Conservation (phyloP, 164 flowering plant genomes). For the Aristolochia californica region DNA sequence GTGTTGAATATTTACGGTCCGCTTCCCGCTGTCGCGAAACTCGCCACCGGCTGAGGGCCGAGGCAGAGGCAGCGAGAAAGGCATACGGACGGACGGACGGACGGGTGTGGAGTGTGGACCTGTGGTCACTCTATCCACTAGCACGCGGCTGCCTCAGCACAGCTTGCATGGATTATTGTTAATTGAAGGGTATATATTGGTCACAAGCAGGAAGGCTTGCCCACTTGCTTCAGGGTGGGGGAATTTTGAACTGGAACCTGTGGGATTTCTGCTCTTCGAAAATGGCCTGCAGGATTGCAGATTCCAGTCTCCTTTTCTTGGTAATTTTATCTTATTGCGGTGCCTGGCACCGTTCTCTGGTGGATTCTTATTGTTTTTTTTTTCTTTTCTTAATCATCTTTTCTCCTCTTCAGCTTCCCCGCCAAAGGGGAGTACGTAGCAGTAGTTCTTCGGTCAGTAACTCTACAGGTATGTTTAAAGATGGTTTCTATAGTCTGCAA, state of each 20-base stretch:
- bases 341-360: background rate
- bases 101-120: background rate
- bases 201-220: too few species aligned
- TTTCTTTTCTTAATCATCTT: background rate
- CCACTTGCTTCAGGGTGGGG: background rate
- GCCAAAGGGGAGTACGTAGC: background rate
- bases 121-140: background rate
- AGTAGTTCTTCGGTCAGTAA: background rate
- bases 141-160: too few species aligned
- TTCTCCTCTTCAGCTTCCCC: background rate
- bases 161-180: too few species aligned
- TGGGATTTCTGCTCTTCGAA: conserved; percentile 19
- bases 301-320: conserved; percentile 27
- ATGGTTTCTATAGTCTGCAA: background rate
- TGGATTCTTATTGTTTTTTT: background rate
- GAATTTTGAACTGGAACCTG: conserved; percentile 5
- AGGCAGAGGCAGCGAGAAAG: background rate
- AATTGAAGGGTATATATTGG: too few species aligned
- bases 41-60: too few species aligned
- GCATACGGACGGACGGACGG: background rate
- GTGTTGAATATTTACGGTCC: too few species aligned
- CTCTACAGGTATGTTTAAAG: background rate
- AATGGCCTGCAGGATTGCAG: conserved; percentile 60
- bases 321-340: conserved; percentile 9
- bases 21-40: too few species aligned